These are phyloP conservation scores for Diaporthe citriasiana DNA, from an alignment of 2,329 filamentous ascomycete species.

Conservation along the genomic window DNA sequence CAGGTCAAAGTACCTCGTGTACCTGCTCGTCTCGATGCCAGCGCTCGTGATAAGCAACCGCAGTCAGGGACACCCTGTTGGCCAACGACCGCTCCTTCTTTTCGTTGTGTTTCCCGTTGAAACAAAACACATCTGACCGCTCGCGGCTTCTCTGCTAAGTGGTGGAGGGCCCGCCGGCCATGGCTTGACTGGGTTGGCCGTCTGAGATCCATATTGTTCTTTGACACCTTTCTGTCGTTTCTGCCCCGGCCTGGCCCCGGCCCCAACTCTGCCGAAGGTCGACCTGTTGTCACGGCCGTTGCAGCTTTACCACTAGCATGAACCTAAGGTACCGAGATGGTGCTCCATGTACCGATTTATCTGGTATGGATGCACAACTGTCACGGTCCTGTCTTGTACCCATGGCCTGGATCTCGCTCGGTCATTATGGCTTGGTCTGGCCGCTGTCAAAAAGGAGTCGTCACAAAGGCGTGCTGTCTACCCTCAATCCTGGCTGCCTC, in stretches of 20 bases:
- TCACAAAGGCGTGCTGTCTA: conserved; percentile 10
- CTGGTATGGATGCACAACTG: conserved; percentile 33
- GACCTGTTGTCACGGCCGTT: conserved; percentile 31
- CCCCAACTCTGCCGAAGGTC: conserved; percentile 30
- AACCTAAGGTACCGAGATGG: conserved; percentile 18
- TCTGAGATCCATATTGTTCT: conserved; percentile 22
- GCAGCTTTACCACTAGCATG: conserved; percentile 16
- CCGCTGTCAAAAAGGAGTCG: conserved; percentile 33
- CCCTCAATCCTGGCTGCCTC: not conserved
- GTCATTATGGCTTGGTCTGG: conserved; percentile 31
- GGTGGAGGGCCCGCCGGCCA: conserved; percentile 15
- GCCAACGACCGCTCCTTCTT: conserved; percentile 34
- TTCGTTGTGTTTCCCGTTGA: conserved; percentile 17
- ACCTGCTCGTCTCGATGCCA: conserved; percentile 2
- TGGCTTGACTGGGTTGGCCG: conserved; percentile 34
- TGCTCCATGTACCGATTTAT: conserved; percentile 31
- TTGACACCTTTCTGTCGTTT: not conserved
- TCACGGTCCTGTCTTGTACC: conserved; percentile 14
- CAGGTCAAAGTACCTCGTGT: conserved; percentile 32
- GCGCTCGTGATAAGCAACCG: conserved; percentile 18
- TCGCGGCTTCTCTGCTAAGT: conserved; percentile 20
- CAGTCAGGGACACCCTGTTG: conserved; percentile 26
- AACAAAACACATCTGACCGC: conserved; percentile 35
- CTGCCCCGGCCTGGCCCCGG: conserved; percentile 28
- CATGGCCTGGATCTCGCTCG: conserved; percentile 7